Percentiles rank a stretch among this genome's conserved stretches.
phyloP scores from a whole-genome alignment of 352 stramenopile species.

The Phytophthora megakarya region DNA sequence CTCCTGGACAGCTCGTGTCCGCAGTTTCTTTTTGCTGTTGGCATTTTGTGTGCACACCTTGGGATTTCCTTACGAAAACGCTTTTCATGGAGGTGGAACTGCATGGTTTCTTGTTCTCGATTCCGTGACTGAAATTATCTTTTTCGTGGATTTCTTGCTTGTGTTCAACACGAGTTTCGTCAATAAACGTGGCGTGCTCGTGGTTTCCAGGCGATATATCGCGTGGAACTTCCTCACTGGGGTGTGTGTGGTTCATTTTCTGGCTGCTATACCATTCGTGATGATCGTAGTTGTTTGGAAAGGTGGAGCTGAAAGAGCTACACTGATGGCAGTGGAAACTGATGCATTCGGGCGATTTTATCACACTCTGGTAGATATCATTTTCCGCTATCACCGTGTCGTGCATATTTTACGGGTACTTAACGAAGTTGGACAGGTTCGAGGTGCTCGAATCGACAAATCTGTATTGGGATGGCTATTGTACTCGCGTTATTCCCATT shows the following conservation, averaged over 20 bases:
- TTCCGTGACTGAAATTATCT: constrained; percentile 30
- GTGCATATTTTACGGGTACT: constrained; percentile 41
- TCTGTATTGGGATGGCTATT: constrained; percentile 46
- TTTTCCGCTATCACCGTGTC: constrained; percentile 31
- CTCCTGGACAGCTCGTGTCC: constrained; percentile 22
- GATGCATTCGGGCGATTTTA: constrained; percentile 20
- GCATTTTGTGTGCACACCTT: constrained; percentile 34
- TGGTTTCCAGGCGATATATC: constrained; percentile 44
- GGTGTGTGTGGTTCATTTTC: constrained; percentile 18
- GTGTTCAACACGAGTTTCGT: constrained; percentile 55
- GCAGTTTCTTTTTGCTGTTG: constrained; percentile 27
- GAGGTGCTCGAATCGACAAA: constrained; percentile 33
- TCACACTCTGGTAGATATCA: constrained; percentile 24
- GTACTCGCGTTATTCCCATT: constrained; percentile 55
- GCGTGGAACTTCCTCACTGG: constrained; percentile 41
- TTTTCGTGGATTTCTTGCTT: constrained; percentile 46
- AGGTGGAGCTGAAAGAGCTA: not conserved
- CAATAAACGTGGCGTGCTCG: constrained; percentile 39
- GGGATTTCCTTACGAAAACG: constrained; percentile 44
- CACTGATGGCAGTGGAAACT: not conserved
- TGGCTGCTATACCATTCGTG: constrained; percentile 17
- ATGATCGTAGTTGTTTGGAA: constrained; percentile 1
- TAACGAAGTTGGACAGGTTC: constrained; percentile 26
- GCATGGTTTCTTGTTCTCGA: constrained; percentile 13
- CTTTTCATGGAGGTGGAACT: constrained; percentile 26